These are phyloP conservation scores for Yamadazyma friedrichii DNA, from an alignment of 1,139 yeast species.

Conservation along the genomic window DNA sequence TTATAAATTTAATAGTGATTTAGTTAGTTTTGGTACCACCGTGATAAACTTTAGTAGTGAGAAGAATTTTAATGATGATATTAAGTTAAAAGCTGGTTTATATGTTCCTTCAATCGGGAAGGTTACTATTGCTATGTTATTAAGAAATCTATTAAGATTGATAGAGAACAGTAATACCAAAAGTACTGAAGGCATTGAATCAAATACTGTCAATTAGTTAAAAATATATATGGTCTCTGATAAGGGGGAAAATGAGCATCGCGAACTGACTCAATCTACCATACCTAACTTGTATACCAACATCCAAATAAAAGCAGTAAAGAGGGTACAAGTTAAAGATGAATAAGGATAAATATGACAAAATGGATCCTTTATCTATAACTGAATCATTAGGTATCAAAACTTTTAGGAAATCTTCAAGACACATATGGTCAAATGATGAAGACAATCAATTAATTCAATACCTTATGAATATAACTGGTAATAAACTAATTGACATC, in stretches of 20 bases:
- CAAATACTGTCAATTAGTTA: background rate
- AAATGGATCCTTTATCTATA: constrained; percentile 62
- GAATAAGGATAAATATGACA: constrained; percentile 19
- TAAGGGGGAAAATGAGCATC: no score
- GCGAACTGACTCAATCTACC: background rate
- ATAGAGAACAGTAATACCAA: constrained; percentile 61
- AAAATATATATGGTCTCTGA: background rate
- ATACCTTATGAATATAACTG: constrained; percentile 28
- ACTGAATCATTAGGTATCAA: constrained; percentile 77
- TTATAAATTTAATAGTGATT: constrained; percentile 83
- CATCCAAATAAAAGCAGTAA: background rate
- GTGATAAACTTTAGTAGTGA: constrained; percentile 87
- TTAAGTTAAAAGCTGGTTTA: constrained; percentile 81
- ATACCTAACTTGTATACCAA: background rate
- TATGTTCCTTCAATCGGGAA: constrained; percentile 96
- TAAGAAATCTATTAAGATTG: constrained; percentile 81
- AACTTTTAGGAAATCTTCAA: constrained; percentile 59
- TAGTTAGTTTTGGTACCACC: constrained; percentile 82
- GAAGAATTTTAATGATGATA: constrained; percentile 77
- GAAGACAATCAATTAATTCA: constrained; percentile 54
- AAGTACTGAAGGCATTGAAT: background rate
- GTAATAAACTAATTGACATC: constrained; percentile 23
- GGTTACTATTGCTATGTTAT: constrained; percentile 90
- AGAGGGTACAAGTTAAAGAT: background rate
- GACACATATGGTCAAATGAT: constrained; percentile 68